These are phyloP conservation scores for Neonothopanus nambi DNA, from an alignment of 1,284 basidiomycete species.

Conservation along the genomic window DNA sequence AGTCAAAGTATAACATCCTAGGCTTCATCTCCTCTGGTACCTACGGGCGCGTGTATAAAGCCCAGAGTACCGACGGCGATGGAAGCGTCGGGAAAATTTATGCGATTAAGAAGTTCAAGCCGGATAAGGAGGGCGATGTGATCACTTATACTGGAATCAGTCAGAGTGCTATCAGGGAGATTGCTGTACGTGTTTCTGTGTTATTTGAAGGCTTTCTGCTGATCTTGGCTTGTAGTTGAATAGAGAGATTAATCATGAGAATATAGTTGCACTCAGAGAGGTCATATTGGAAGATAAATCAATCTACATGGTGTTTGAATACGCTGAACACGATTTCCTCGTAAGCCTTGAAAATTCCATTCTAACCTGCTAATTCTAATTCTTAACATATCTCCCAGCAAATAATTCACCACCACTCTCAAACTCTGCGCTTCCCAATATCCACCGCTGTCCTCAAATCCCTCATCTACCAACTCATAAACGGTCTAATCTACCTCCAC, in stretches of 20 bases:
- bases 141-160: slow-evolving; percentile 95
- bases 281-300: slow-evolving; percentile 98
- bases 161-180: slow-evolving; percentile 95
- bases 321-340: slow-evolving; percentile 97
- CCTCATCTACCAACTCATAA: slow-evolving; percentile 93
- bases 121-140: slow-evolving; percentile 96
- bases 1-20: slow-evolving; percentile 86
- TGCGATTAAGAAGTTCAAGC: slow-evolving; percentile 99
- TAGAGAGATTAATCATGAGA: slow-evolving; percentile 91
- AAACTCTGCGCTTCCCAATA: slow-evolving; percentile 80
- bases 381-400: slow-evolving; percentile 52
- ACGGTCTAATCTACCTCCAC: slow-evolving; percentile 94
- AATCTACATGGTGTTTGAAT: slow-evolving; percentile 99
- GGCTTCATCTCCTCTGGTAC: slow-evolving; percentile 99
- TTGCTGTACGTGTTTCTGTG: slow-evolving; percentile 65
- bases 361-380: no score
- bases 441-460: slow-evolving; percentile 85
- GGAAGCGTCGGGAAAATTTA: slow-evolving; percentile 74
- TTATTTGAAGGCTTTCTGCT: background rate
- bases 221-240: slow-evolving; percentile 64
- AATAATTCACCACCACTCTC: slow-evolving; percentile 97
- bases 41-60: slow-evolving; percentile 98
- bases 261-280: slow-evolving; percentile 89
- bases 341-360: slow-evolving; percentile 57
- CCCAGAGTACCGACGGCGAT: slow-evolving; percentile 71